A percentile compares a stretch with the other conserved stretches of the same genome.
These are phyloP conservation scores for Cutaneotrichosporon sp. DNA, from an alignment of 1,284 basidiomycete genomes.

Conservation along the genomic window DNA sequence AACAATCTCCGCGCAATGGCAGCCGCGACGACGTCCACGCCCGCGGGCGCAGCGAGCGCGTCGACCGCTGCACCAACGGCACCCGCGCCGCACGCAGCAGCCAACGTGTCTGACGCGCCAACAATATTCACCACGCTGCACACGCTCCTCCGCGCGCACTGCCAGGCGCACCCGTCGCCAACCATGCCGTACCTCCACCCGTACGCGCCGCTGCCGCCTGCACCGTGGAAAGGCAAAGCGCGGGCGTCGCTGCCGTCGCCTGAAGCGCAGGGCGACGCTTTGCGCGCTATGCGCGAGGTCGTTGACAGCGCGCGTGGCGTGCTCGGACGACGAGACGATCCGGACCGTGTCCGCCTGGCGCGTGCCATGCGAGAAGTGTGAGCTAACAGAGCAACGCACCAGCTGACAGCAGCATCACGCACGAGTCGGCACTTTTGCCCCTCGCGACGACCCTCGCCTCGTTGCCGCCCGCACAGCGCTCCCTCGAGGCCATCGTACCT, in stretches of 20 bases:
- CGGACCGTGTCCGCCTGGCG: constrained; percentile 14
- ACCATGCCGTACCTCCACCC: constrained; percentile 27
- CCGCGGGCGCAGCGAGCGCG: too few relatives aligned
- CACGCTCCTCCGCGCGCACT: constrained; percentile 20
- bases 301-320: constrained; percentile 18
- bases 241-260: constrained; percentile 11
- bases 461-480: constrained; percentile 11
- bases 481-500: constrained; percentile 15
- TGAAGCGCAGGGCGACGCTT: constrained; percentile 19
- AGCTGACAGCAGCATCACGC: constrained; percentile 24
- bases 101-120: neutral
- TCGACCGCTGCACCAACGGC: neutral
- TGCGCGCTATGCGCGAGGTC: constrained; percentile 32
- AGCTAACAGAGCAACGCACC: neutral
- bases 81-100: neutral
- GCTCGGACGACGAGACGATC: constrained; percentile 7
- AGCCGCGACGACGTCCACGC: neutral
- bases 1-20: neutral
- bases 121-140: constrained; percentile 26
- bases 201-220: constrained; percentile 19
- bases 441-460: constrained; percentile 15
- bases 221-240: constrained; percentile 18
- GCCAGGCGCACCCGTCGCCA: constrained; percentile 17
- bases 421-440: constrained; percentile 28
- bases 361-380: constrained; percentile 21